Conservation (phyloP, 345 rosid species). For the Linum tenue region DNA sequence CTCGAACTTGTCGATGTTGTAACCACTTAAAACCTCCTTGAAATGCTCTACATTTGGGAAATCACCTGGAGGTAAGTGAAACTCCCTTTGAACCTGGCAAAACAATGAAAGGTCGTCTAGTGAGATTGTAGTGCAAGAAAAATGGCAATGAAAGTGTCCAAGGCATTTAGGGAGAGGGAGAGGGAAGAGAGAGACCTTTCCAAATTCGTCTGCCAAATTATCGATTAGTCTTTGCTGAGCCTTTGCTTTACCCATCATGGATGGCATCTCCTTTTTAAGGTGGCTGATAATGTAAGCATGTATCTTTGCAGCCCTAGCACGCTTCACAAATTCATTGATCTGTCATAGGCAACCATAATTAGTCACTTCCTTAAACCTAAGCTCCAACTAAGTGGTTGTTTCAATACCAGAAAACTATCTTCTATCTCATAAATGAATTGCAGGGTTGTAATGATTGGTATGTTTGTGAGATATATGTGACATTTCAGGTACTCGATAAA, state of each 20-base stretch:
- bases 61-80: constrained; percentile 79
- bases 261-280: constrained; percentile 89
- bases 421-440: no score
- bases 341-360: constrained; percentile 18
- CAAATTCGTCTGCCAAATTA: constrained; percentile 66
- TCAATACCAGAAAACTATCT: no score
- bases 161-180: not conserved
- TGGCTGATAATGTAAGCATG: constrained; percentile 84
- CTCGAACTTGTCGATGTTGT: constrained; percentile 79
- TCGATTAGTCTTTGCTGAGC: constrained; percentile 72
- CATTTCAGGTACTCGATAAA: no score
- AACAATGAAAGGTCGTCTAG: not conserved
- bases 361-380: not conserved
- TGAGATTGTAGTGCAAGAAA: not conserved
- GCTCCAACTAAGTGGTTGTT: no score
- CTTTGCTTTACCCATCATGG: constrained; percentile 88
- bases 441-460: no score
- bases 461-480: no score
- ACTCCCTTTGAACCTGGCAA: constrained; percentile 73
- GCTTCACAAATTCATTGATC: constrained; percentile 94
- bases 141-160: not conserved
- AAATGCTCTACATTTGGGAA: constrained; percentile 81
- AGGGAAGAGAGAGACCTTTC: constrained; percentile 39
- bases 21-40: constrained; percentile 60
- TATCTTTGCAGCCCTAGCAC: constrained; percentile 93